A percentile compares a stretch with the other conserved stretches of the same genome.
phyloP scores from a whole-genome alignment of 306 rosid species.

The Quercus rubra region DNA sequence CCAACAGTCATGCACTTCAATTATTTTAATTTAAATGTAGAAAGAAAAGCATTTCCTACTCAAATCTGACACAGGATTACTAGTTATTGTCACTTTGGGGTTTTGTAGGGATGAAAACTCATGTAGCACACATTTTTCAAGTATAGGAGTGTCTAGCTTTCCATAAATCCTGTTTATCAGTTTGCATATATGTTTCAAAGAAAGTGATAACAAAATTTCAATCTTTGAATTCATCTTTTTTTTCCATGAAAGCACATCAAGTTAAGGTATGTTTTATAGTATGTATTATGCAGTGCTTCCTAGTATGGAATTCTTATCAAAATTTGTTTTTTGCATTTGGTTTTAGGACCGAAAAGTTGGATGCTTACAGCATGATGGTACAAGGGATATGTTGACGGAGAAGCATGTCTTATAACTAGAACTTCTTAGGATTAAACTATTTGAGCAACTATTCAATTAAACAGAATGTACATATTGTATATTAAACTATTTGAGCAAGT shows the following conservation, averaged over 20 bases:
- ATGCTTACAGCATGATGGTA: conserved; percentile 3
- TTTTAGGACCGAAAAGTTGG: conserved; percentile 49
- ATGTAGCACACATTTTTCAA: not conserved
- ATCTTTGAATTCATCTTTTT: not conserved
- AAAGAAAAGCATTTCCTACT: not conserved
- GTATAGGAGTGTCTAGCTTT: no score
- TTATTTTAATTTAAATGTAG: not conserved
- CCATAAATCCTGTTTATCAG: no score
- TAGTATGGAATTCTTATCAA: not conserved
- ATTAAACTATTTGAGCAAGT: not conserved
- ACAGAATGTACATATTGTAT: no score
- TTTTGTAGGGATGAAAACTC: not conserved
- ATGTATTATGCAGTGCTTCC: not conserved
- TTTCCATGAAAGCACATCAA: not conserved
- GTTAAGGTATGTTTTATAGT: not conserved
- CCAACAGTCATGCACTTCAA: not conserved
- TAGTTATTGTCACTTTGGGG: not conserved
- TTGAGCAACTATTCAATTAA: no score
- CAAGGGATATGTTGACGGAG: no score
- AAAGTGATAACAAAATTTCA: not conserved
- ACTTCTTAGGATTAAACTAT: no score
- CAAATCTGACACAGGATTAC: not conserved
- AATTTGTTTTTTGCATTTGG: conserved; percentile 2
- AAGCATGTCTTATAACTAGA: no score
- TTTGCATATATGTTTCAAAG: not conserved